Evolutionary conservation across 1,284 basidiomycete genomes (phyloP), one percentile per base, ranked within the genome.

Genomic region (Ganoderma resinaceum): DNA sequence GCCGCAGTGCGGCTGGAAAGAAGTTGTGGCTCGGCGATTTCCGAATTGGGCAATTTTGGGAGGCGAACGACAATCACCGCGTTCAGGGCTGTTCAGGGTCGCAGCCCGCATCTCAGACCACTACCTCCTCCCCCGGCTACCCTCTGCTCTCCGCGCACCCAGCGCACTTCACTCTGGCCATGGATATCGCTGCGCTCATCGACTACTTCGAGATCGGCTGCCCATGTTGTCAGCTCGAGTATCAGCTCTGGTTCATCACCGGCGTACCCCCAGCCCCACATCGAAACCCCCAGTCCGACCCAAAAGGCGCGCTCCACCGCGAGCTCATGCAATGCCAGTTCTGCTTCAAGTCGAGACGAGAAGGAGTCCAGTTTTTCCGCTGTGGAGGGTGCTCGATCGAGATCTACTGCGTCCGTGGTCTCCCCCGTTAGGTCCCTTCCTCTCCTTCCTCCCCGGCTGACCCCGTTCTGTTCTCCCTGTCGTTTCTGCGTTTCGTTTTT

Each of bases 381-480:
- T 73, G 73, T 42, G 64, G 62, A 3, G 72, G 65, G n/a, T 76
- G 74, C 46, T 69, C 66, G 38, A 70, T 73, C 12, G 73, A 76
- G 46, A 66, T 74, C 26, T 75, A 76, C 67, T 76, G 74, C 58
- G 74, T 76, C 38, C 57, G 73, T 68, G 6, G 37, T 61, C 59
- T 42, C n/a, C 59, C 57, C 20, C 43, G 37, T 33, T 59, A 38
- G 2, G 37, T 59, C 33, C 5, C 23, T 14, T n/a, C 2, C 23
- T 43, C 38, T n/a, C 55, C 49, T n/a, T 26, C 29, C 42, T 9
- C 53, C 29, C 33, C 7, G 40, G n/a, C 43, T 49, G 18, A 38
- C 37, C 37, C 20, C 26, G 3, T 20, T 14, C 31, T 18, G 3
- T 18, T 26, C n/a, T n/a, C 20, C 16, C 16, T 40, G 12, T 26